Evolutionary conservation across 352 stramenopile genomes (phyloP), one percentile per base, ranked within the genome.

Genomic region (Aphanomyces euteiches): DNA sequence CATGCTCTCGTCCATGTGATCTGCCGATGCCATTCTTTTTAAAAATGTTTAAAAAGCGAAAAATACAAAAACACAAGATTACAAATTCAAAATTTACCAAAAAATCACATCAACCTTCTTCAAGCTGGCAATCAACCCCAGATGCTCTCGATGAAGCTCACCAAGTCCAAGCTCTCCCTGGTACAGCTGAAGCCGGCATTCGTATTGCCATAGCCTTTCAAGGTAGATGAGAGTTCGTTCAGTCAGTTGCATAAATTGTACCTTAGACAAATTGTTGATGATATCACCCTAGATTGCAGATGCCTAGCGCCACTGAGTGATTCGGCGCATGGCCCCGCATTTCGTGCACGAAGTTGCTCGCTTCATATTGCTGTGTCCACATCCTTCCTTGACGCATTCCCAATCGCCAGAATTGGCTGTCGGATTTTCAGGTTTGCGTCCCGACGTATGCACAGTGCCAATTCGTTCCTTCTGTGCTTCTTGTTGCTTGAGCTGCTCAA

Each of bases 331-430:
- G 21, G 63, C 63, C 15, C 63, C 63, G 43, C 63, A 69, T 40
- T 69, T 69, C 12, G 48, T 15, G 38, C 63, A 69, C 36, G 63
- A 58, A 38, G 39, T 37, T n/a, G 63, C 63, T 40, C 47, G 48
- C 63, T 69, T 69, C 63, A 69, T 69, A 40, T 69, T 69, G 37
- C 63, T 69, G 37, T 69, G 21, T 13, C 63, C 41, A 28, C 63
- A 69, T 3, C 63, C 63, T 4, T 43, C 36, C 38, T 69, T 69
- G 36, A 69, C 50, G 63, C 63, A 69, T 7, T 69, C 63, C 63
- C 63, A 69, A 28, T 69, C 59, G 63, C 59, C 63, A 17, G 17
- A 45, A n/a, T n/a, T 17, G 43, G 37, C 34, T n/a, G 63, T 61
- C 28, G 36, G 43, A 19, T 38, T 61, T 43, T 69, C 63, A 13